phyloP scores from a whole-genome alignment of 208 protist genomes.

The Naegleria lovaniensis region DNA sequence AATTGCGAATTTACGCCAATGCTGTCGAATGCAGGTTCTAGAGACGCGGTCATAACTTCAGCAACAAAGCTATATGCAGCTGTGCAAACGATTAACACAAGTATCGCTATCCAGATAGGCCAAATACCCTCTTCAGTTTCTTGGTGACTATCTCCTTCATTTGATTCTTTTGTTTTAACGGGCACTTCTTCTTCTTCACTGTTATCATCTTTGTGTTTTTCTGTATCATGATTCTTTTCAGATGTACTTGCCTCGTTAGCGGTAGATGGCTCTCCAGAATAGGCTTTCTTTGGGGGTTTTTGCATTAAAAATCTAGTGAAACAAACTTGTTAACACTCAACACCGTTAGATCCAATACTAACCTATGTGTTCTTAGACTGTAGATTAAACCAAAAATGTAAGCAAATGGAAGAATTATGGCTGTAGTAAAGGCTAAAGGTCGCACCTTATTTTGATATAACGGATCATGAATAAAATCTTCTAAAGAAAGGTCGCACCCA shows the following conservation, averaged over 20 bases:
- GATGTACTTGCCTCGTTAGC: neutral
- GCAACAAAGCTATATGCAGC: neutral
- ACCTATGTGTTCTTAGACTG: neutral
- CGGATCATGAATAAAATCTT: neutral
- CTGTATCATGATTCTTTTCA: neutral
- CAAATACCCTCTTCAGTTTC: neutral
- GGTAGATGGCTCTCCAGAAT: neutral
- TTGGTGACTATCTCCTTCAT: neutral
- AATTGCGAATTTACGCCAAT: neutral
- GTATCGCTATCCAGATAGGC: neutral
- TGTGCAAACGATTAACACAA: neutral
- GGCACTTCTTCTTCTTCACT: neutral
- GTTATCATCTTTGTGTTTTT: neutral
- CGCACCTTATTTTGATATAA: neutral
- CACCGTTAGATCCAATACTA: too few relatives aligned
- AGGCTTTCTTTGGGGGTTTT: neutral
- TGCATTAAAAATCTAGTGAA: neutral
- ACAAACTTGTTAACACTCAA: too few relatives aligned
- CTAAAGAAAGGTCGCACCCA: neutral
- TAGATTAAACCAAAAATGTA: neutral
- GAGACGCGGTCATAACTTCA: neutral
- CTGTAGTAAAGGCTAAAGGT: neutral
- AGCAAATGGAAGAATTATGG: neutral
- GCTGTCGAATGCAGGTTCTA: neutral
- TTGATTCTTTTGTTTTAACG: neutral